These are phyloP conservation scores for Fomitopsis schrenkii DNA, from an alignment of 1,284 basidiomycete species.

Conservation along the genomic window DNA sequence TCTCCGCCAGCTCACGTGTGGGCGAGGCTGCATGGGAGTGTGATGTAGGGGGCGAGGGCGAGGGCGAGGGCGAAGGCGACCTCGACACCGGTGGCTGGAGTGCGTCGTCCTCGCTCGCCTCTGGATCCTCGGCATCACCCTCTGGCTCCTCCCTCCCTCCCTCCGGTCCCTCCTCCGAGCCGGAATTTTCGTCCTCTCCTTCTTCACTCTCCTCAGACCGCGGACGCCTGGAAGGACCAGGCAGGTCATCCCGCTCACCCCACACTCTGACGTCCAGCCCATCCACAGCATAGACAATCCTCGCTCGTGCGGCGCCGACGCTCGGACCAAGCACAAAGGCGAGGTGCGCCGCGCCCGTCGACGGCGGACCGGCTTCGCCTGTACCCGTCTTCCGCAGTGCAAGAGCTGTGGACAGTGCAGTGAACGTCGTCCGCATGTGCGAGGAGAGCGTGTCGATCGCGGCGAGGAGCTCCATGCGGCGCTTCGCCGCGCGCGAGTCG, in stretches of 20 bases:
- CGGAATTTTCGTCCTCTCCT: constrained; percentile 16
- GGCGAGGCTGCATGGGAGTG: constrained; percentile 11
- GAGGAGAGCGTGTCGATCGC: constrained; percentile 69
- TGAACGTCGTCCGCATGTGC: constrained; percentile 69
- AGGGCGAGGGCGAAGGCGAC: constrained; percentile 19
- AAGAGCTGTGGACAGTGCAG: constrained; percentile 61
- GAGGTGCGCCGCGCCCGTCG: constrained; percentile 40
- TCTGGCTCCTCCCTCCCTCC: constrained; percentile 15
- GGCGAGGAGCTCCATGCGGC: constrained; percentile 52
- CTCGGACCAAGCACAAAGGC: constrained; percentile 64
- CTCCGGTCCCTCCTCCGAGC: constrained; percentile 22
- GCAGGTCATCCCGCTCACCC: constrained; percentile 38
- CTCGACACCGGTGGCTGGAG: constrained; percentile 21
- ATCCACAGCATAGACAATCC: constrained; percentile 58
- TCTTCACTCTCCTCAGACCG: constrained; percentile 14
- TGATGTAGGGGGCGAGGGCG: constrained; percentile 9
- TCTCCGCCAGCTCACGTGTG: background rate
- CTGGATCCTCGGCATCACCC: constrained; percentile 15
- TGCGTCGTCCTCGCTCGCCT: constrained; percentile 15
- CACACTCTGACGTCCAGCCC: constrained; percentile 56
- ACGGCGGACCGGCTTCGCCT: constrained; percentile 1
- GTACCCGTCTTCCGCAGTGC: constrained; percentile 26
- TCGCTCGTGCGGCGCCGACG: constrained; percentile 50
- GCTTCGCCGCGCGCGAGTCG: constrained; percentile 47
- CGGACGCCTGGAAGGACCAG: background rate